phyloP scores from a whole-genome alignment of 192 early-diverging fungal genomes.

The Gigaspora rosea region DNA sequence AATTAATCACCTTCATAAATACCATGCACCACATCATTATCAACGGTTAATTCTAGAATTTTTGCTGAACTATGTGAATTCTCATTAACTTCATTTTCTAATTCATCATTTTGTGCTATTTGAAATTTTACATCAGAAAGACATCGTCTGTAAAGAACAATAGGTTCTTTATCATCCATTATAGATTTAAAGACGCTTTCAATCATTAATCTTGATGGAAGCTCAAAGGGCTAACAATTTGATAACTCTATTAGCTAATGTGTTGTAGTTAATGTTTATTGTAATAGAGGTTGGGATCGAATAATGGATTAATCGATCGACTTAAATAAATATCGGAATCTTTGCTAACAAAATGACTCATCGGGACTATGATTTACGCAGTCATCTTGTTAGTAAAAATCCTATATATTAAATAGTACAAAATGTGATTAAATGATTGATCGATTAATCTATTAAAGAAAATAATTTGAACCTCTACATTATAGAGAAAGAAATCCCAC shows the following conservation, averaged over 20 bases:
- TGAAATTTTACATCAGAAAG: constrained; percentile 84
- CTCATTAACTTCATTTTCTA: constrained; percentile 29
- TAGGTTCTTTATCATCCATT: neutral
- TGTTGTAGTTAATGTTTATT: neutral
- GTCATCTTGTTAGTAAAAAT: no score
- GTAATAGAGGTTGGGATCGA: neutral
- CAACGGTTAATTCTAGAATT: constrained; percentile 51
- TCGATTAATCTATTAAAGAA: no score
- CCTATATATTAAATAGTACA: no score
- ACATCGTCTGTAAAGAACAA: constrained; percentile 64
- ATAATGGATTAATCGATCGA: neutral
- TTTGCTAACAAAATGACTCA: neutral
- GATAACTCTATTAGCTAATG: neutral
- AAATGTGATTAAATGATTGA: no score
- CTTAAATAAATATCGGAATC: neutral
- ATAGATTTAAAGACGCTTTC: neutral
- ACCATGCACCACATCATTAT: constrained; percentile 81
- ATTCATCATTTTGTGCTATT: constrained; percentile 68
- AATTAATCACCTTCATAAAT: constrained; percentile 76
- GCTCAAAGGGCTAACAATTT: neutral
- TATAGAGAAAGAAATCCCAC: neutral
- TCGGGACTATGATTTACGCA: no score
- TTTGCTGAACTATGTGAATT: constrained; percentile 37
- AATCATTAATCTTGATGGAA: neutral
- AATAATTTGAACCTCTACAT: no score